These are phyloP conservation scores for Ganoderma leucocontextum DNA, from an alignment of 1,284 basidiomycete genomes.

Conservation along the genomic window DNA sequence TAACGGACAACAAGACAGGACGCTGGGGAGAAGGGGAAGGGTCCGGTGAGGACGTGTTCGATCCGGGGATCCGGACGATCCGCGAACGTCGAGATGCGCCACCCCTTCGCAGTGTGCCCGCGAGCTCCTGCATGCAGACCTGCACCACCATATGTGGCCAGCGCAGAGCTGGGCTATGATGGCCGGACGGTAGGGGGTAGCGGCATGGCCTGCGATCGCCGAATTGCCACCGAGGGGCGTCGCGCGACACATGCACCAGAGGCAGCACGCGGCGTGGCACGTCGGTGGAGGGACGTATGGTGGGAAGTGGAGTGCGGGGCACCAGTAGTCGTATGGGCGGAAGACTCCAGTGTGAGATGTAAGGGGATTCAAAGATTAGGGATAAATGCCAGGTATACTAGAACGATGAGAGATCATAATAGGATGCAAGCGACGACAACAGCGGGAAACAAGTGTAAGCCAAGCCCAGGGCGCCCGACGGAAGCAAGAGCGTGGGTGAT, in stretches of 20 bases:
- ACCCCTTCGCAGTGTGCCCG: constrained; percentile 4
- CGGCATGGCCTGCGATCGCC: neutral
- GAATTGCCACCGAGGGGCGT: neutral
- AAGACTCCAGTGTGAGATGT: neutral
- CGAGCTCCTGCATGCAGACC: neutral
- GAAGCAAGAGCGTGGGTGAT: constrained; percentile 4
- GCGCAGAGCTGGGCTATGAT: constrained; percentile 1
- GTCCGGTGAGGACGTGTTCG: constrained; percentile 1
- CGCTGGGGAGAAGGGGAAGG: neutral
- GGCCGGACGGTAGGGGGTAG: neutral
- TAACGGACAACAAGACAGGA: constrained; percentile 3
- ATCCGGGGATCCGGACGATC: constrained; percentile 22
- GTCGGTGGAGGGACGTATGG: neutral
- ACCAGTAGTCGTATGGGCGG: neutral
- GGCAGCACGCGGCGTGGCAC: neutral
- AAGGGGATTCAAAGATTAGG: constrained; percentile 29
- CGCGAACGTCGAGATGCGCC: constrained; percentile 18
- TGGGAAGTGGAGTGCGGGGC: neutral
- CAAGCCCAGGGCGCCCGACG: constrained; percentile 12
- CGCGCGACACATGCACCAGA: constrained; percentile 1
- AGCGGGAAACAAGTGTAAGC: constrained; percentile 7
- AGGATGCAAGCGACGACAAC: constrained; percentile 24
- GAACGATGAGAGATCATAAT: constrained; percentile 17
- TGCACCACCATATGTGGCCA: constrained; percentile 5
- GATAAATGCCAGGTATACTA: constrained; percentile 32